Evolutionary conservation across 2,329 filamentous ascomycete species (phyloP).

Genomic region (Scortechinia acanthostroma): DNA sequence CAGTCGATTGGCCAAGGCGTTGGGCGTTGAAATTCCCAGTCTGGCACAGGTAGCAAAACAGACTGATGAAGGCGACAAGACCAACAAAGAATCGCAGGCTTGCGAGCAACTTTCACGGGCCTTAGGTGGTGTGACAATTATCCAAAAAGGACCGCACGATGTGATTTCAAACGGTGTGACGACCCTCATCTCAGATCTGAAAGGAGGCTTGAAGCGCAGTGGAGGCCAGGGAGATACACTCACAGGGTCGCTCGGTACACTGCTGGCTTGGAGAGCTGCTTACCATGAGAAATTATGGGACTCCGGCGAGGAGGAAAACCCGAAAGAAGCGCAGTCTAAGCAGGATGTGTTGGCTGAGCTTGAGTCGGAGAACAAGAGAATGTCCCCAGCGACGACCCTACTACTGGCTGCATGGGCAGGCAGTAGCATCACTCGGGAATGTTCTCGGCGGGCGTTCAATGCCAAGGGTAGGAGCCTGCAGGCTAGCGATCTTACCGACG

Average conservation of each 20-base stretch:
- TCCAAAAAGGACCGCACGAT: constrained; percentile 57
- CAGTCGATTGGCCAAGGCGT: constrained; percentile 48
- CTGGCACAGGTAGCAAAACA: constrained; percentile 13
- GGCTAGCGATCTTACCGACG: constrained; percentile 57
- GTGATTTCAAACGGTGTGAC: constrained; percentile 54
- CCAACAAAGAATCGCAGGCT: constrained; percentile 12
- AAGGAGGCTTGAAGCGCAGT: constrained; percentile 54
- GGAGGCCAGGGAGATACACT: constrained; percentile 62
- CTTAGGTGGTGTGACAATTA: constrained; percentile 56
- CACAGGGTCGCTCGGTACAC: constrained; percentile 53
- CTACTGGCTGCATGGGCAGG: constrained; percentile 54
- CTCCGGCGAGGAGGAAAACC: constrained; percentile 18
- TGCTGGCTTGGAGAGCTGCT: constrained; percentile 53
- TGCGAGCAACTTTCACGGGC: constrained; percentile 50
- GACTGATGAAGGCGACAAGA: constrained; percentile 11
- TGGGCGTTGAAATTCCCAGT: constrained; percentile 20
- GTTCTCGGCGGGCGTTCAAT: constrained; percentile 52
- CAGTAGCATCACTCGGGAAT: constrained; percentile 58
- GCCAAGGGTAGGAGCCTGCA: constrained; percentile 56
- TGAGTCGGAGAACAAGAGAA: constrained; percentile 26
- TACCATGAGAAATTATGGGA: constrained; percentile 56
- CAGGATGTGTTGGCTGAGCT: constrained; percentile 28
- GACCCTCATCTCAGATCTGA: constrained; percentile 47
- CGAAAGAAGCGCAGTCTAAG: constrained; percentile 20
- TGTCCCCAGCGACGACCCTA: constrained; percentile 25